Percentiles rank a stretch among this genome's conserved stretches.
These are phyloP conservation scores for Sporothrix brunneoviolacea DNA, from an alignment of 2,329 filamentous ascomycete genomes.

Conservation along the genomic window DNA sequence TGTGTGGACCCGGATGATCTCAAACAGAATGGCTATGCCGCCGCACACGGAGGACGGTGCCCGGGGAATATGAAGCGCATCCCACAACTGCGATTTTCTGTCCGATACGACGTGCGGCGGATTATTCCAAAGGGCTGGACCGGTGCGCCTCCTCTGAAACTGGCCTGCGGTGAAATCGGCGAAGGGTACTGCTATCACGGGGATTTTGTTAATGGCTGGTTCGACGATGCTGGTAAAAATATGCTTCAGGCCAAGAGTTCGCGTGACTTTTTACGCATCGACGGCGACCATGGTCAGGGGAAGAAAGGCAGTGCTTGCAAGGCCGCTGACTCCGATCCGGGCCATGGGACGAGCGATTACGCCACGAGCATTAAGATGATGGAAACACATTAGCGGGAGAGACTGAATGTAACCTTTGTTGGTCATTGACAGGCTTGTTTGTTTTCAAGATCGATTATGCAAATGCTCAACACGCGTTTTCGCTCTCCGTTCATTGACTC, in stretches of 20 bases:
- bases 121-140: slow-evolving; percentile 38
- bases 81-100: slow-evolving; percentile 40
- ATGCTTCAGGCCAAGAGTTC: no score
- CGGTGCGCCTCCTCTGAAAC: slow-evolving; percentile 38
- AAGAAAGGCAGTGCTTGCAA: slow-evolving; percentile 26
- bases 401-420: no score
- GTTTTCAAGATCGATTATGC: no score
- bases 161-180: slow-evolving; percentile 31
- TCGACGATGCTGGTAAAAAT: no score
- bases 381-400: no score
- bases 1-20: slow-evolving; percentile 34
- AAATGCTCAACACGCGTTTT: no score
- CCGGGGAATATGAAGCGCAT: slow-evolving; percentile 37
- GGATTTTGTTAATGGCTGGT: slow-evolving; percentile 41
- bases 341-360: slow-evolving; percentile 31
- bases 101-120: slow-evolving; percentile 37
- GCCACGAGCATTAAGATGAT: slow-evolving; percentile 38
- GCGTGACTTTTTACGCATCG: no score
- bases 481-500: no score
- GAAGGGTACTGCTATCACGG: slow-evolving; percentile 35
- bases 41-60: slow-evolving; percentile 25
- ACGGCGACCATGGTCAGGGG: slow-evolving; percentile 26
- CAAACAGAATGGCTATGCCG: slow-evolving; percentile 21
- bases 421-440: no score
- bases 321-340: slow-evolving; percentile 39